Evolutionary conservation across 352 stramenopile species (phyloP).

Genomic region (Pythium folliculosum): DNA sequence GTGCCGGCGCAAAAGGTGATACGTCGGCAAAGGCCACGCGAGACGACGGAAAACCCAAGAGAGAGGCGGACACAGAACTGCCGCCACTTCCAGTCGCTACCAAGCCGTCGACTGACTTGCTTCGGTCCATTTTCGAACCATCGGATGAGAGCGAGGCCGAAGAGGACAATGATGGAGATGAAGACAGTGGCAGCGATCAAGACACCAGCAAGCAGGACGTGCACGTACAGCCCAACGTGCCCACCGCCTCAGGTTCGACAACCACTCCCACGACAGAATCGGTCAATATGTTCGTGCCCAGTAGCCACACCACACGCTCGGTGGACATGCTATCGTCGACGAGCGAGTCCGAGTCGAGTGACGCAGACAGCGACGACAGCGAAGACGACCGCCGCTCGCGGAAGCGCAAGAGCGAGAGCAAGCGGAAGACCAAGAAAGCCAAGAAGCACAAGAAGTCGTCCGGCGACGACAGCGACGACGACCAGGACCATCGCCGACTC

Average conservation of each 20-base stretch:
- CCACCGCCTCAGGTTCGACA: background rate
- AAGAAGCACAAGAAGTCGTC: slow-evolving; percentile 5
- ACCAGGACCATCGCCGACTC: slow-evolving; percentile 11
- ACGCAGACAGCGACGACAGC: slow-evolving; percentile 9
- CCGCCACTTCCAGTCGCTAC: slow-evolving; percentile 41
- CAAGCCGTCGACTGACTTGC: slow-evolving; percentile 49
- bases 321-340: background rate
- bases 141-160: slow-evolving; percentile 57
- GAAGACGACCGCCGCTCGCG: background rate
- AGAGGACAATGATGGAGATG: slow-evolving; percentile 32
- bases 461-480: background rate
- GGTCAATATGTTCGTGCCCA: too few relatives aligned
- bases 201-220: background rate
- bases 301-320: too few relatives aligned
- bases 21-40: too few relatives aligned
- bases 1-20: background rate
- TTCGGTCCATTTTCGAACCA: slow-evolving; percentile 85
- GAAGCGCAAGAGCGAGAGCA: slow-evolving; percentile 6
- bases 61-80: slow-evolving; percentile 17
- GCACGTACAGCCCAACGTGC: background rate
- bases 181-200: background rate
- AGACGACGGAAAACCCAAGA: background rate
- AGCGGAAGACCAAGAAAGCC: background rate
- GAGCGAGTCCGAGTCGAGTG: slow-evolving; percentile 1
- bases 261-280: too few relatives aligned